Evolutionary conservation across 2,329 filamentous ascomycete species (phyloP), one percentile per base, ranked within the genome.

Genomic region (Clarireedia homoeocarpa): DNA sequence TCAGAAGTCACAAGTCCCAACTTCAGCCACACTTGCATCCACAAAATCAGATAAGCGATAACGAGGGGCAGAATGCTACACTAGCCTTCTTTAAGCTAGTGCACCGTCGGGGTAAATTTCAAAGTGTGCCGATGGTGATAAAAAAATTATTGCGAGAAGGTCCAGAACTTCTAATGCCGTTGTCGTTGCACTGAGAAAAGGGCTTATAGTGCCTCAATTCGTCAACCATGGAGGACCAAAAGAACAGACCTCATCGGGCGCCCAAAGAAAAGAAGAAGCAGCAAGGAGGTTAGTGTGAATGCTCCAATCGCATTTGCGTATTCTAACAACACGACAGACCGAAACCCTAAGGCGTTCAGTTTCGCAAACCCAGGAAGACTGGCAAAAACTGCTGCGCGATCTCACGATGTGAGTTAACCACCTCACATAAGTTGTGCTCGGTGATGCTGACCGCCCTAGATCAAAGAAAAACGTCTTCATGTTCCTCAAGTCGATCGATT

Each of bases 401-500:
- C 78, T 46, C 75, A 79, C 63, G 78, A 80, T 74, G 77, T 80
- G 71, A 60, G 72, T 57, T 23, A 3, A 30, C 14, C 2, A 26
- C n/a, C n/a, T 6, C 14, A 12, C 40, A 36, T 47, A 24, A 38
- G 15, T 17, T 12, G 20, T 20, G 39, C n/a, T 4, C 23, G 5
- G 53, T 46, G 10, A 24, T 52, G 39, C 56, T 61, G 55, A 66
- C 30, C 15, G 24, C 23, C 46, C 9, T 51, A 91, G 87, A 85
- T 96, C 72, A 94, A 90, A 79, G 95, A 99, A 74, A 96, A 95
- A 74, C 84, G 92, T 58, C 80, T 97, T 40, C 95, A 99, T 78
- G 94, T 99, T 17, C 94, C 94, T 46, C 87, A 96, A 70, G 88
- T 97, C 74, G 94, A 99, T 77, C 86, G 95, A 64, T 78, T 97